Percentiles rank a stretch among this genome's conserved stretches.
phyloP scores from a whole-genome alignment of 345 rosid species.

The Hibiscus mutabilis region DNA sequence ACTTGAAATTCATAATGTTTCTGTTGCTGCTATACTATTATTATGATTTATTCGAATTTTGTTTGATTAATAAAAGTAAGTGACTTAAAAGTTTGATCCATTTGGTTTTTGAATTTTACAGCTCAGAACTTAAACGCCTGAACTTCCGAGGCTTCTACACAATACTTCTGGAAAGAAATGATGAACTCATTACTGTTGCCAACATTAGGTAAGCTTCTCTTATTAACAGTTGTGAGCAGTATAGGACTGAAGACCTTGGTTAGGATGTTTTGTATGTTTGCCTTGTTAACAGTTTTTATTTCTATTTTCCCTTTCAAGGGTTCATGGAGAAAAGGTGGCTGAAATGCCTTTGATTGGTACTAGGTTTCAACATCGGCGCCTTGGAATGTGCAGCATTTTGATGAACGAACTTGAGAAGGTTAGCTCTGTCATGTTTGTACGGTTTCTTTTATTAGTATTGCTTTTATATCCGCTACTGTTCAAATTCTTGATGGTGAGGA shows the following conservation, averaged over 20 bases:
- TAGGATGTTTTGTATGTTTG: slow-evolving; percentile 4
- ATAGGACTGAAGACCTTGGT: not conserved
- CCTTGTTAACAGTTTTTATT: slow-evolving; percentile 19
- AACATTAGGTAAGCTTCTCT: slow-evolving; percentile 45
- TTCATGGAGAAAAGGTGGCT: slow-evolving; percentile 4
- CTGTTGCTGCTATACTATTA: not conserved
- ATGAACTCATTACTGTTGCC: slow-evolving; percentile 61
- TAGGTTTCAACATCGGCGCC: slow-evolving; percentile 33
- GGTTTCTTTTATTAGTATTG: not conserved
- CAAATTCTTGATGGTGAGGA: not conserved
- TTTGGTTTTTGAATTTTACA: slow-evolving; percentile 21
- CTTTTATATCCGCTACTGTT: not conserved
- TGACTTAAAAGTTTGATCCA: slow-evolving; percentile 2
- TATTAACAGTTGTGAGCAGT: not conserved
- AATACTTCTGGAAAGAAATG: slow-evolving; percentile 58
- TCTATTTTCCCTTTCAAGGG: slow-evolving; percentile 3
- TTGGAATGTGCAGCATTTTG: slow-evolving; percentile 58
- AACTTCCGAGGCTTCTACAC: slow-evolving; percentile 80
- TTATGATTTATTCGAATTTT: too few species aligned
- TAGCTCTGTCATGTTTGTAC: slow-evolving; percentile 12
- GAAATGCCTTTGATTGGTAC: slow-evolving; percentile 33
- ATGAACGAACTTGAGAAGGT: slow-evolving; percentile 63
- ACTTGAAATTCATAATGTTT: not conserved
- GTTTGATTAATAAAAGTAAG: not conserved
- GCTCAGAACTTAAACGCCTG: slow-evolving; percentile 57